Evolutionary conservation across 257 asterid species (phyloP).

Genomic region (Nemophila menziesii): DNA sequence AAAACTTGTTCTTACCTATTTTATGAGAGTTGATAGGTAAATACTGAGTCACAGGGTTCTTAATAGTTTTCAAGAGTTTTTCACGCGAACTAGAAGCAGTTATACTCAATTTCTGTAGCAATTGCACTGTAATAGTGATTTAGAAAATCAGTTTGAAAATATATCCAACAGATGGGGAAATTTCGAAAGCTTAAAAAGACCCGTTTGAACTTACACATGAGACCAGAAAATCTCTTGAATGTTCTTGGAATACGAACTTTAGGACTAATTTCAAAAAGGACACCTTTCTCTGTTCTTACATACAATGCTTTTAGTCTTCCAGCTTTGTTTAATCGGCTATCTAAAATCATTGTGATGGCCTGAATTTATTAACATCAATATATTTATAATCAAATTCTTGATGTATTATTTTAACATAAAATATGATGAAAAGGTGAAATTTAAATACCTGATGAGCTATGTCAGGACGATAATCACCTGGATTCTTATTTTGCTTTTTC

Average conservation of each 20-base stretch:
- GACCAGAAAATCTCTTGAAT: neutral
- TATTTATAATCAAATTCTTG: neutral
- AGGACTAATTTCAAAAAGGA: conserved; percentile 6
- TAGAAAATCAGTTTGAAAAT: neutral
- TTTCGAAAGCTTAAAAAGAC: neutral
- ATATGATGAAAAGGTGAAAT: conserved; percentile 3
- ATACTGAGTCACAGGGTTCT: conserved; percentile 50
- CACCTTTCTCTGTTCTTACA: conserved; percentile 5
- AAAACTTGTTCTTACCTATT: conserved; percentile 2
- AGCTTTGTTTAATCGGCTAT: conserved; percentile 2
- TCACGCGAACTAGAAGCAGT: conserved; percentile 37
- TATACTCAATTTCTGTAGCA: conserved; percentile 41
- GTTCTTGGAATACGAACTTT: conserved; percentile 2
- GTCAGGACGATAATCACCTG: conserved; percentile 78
- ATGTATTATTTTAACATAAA: neutral
- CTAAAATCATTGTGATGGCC: neutral
- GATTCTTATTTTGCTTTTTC: conserved; percentile 42
- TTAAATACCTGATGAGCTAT: conserved; percentile 71
- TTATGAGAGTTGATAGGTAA: conserved; percentile 37
- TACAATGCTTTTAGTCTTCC: conserved; percentile 1
- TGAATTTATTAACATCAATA: neutral
- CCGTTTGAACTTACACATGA: conserved; percentile 4
- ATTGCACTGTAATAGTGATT: neutral
- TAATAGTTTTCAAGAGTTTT: conserved; percentile 42
- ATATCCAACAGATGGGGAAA: no score